These are phyloP conservation scores for Ophiostoma ulmi DNA, from an alignment of 2,329 filamentous ascomycete species.

Conservation along the genomic window DNA sequence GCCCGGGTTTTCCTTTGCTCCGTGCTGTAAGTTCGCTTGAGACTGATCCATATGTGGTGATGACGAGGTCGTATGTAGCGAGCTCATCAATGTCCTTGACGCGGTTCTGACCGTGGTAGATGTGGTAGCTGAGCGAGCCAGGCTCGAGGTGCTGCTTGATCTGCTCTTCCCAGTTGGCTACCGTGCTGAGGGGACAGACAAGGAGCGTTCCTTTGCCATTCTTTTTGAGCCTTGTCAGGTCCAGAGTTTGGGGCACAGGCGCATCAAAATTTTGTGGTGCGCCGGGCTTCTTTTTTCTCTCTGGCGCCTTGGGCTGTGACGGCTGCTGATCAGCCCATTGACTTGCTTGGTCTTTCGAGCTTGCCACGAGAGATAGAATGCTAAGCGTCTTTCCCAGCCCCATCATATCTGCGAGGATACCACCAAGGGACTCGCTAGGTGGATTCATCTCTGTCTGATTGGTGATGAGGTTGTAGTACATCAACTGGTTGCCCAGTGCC, in stretches of 20 bases:
- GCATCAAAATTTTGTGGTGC: constrained; percentile 35
- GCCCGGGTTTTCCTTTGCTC: constrained; percentile 53
- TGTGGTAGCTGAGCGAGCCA: constrained; percentile 62
- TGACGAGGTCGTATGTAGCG: constrained; percentile 71
- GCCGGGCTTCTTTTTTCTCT: constrained; percentile 38
- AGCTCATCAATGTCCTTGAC: constrained; percentile 64
- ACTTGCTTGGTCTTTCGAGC: constrained; percentile 57
- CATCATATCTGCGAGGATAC: constrained; percentile 82
- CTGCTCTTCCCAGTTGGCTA: constrained; percentile 93
- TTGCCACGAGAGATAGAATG: constrained; percentile 70
- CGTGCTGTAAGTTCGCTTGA: constrained; percentile 69
- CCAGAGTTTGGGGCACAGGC: constrained; percentile 42
- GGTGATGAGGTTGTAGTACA: constrained; percentile 82
- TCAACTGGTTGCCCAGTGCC: constrained; percentile 47
- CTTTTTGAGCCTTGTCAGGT: constrained; percentile 48
- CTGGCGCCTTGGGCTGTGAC: constrained; percentile 42
- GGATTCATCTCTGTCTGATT: constrained; percentile 56
- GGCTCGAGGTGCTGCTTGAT: constrained; percentile 73
- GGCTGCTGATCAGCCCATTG: constrained; percentile 56
- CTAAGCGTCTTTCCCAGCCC: constrained; percentile 83
- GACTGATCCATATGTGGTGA: constrained; percentile 89
- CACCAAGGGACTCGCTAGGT: constrained; percentile 64
- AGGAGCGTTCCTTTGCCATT: constrained; percentile 80
- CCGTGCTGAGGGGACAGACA: constrained; percentile 82
- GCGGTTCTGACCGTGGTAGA: constrained; percentile 80